phyloP scores from a whole-genome alignment of 2,329 filamentous ascomycete genomes.

The Chaetomium globosum region DNA sequence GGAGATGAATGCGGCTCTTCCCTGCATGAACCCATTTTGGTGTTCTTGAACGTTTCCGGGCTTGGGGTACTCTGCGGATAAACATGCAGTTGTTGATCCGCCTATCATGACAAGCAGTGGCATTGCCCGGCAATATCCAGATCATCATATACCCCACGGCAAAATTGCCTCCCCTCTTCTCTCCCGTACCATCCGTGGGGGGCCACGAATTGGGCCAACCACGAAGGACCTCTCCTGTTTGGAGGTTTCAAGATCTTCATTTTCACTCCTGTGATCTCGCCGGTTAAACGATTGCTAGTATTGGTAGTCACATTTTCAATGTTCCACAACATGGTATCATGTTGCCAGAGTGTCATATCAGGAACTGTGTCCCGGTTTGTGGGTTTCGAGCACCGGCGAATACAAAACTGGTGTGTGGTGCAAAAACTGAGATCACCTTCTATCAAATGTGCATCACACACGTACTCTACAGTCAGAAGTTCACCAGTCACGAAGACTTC shows the following conservation, averaged over 20 bases:
- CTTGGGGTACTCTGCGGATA: slow-evolving; percentile 9
- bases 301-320: background rate
- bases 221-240: background rate
- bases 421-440: too few relatives aligned
- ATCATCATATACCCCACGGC: slow-evolving; percentile 10
- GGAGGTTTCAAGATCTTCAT: slow-evolving; percentile 3
- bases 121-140: slow-evolving; percentile 10
- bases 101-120: background rate
- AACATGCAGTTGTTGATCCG: background rate
- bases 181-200: background rate
- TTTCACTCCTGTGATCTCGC: background rate
- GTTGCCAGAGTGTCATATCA: background rate
- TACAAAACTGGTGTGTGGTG: background rate
- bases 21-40: background rate
- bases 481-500: background rate
- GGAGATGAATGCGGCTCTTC: slow-evolving; percentile 7
- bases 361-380: background rate
- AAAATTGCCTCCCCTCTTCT: slow-evolving; percentile 13
- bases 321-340: background rate
- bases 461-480: background rate
- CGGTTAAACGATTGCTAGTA: background rate
- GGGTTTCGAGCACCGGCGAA: background rate
- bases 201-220: background rate
- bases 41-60: background rate
- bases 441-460: background rate